Evolutionary conservation across 1,284 basidiomycete genomes (phyloP).

Genomic region (Filobasidium uniguttulatum): DNA sequence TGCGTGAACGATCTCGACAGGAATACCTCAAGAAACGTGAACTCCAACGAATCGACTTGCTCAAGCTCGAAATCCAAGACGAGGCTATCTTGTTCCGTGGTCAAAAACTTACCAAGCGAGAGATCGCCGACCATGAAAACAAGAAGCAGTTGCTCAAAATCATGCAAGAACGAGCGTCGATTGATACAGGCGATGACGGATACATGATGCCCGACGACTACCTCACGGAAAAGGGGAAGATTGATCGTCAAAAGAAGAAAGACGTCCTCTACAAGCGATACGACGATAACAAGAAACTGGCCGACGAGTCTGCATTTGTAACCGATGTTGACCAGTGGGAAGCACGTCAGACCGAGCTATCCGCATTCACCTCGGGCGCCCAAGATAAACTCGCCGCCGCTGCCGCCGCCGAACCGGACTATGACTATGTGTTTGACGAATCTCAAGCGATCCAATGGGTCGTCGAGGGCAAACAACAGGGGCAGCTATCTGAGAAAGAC

Average conservation of each 20-base stretch:
- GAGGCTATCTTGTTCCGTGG: constrained; percentile 68
- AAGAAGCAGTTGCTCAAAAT: constrained; percentile 86
- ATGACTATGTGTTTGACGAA: constrained; percentile 98
- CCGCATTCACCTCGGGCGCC: constrained; percentile 75
- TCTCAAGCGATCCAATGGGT: constrained; percentile 92
- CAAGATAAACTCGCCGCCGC: constrained; percentile 72
- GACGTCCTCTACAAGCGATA: constrained; percentile 87
- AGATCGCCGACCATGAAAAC: constrained; percentile 64
- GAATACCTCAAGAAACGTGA: constrained; percentile 94
- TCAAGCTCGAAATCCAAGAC: constrained; percentile 83
- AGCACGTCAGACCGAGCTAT: constrained; percentile 74
- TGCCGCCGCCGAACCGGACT: constrained; percentile 54
- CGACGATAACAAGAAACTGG: constrained; percentile 58
- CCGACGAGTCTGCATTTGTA: constrained; percentile 66
- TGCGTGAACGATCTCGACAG: constrained; percentile 74
- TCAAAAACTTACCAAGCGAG: constrained; percentile 76
- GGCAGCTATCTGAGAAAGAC: constrained; percentile 73
- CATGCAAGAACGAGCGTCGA: constrained; percentile 83
- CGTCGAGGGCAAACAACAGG: constrained; percentile 64
- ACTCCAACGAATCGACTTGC: constrained; percentile 84
- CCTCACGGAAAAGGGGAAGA: constrained; percentile 94
- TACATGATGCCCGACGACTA: constrained; percentile 95
- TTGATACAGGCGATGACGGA: constrained; percentile 86
- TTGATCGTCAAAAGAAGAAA: constrained; percentile 93
- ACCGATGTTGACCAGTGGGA: constrained; percentile 98